A percentile compares a stretch with the other conserved stretches of the same genome.
Evolutionary conservation across 2,329 filamentous ascomycete species (phyloP).

Genomic region (Neophaeococcomyces mojaviensis): DNA sequence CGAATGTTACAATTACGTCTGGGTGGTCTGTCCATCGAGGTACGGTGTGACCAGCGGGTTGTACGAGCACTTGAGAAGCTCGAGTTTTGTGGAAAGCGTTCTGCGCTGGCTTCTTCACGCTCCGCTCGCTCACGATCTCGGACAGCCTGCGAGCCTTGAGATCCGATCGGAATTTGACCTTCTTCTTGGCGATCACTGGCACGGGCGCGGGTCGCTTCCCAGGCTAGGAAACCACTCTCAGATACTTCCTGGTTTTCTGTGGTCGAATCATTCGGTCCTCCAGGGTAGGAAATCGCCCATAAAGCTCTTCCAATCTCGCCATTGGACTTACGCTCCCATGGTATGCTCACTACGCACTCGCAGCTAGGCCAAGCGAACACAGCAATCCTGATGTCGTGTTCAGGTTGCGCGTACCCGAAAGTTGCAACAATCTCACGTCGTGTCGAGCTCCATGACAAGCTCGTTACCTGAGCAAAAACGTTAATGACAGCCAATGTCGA

Average conservation of each 20-base stretch:
- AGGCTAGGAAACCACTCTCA: conserved; percentile 14
- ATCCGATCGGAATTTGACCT: background rate
- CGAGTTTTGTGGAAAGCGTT: background rate
- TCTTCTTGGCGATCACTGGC: conserved; percentile 6
- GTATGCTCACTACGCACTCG: conserved; percentile 73
- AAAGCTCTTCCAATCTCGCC: conserved; percentile 52
- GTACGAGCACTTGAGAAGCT: background rate
- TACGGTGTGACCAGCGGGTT: background rate
- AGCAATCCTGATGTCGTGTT: conserved; percentile 81
- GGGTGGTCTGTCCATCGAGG: too few relatives aligned
- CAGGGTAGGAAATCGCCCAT: conserved; percentile 80
- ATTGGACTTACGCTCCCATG: conserved; percentile 51
- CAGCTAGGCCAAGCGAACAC: conserved; percentile 94
- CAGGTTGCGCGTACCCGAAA: conserved; percentile 86
- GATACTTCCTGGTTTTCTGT: conserved; percentile 6
- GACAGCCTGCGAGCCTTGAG: conserved; percentile 4
- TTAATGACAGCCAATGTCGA: conserved; percentile 81
- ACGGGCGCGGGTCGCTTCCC: conserved; percentile 16
- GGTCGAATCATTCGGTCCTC: conserved; percentile 42
- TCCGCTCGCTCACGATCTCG: conserved; percentile 1
- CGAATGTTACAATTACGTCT: too few relatives aligned
- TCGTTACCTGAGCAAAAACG: conserved; percentile 87
- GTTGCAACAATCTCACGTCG: conserved; percentile 84
- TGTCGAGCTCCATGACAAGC: conserved; percentile 80
- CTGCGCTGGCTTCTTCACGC: background rate